Conservation (phyloP, 2,329 filamentous ascomycete species). For the Emergomyces africanus region DNA sequence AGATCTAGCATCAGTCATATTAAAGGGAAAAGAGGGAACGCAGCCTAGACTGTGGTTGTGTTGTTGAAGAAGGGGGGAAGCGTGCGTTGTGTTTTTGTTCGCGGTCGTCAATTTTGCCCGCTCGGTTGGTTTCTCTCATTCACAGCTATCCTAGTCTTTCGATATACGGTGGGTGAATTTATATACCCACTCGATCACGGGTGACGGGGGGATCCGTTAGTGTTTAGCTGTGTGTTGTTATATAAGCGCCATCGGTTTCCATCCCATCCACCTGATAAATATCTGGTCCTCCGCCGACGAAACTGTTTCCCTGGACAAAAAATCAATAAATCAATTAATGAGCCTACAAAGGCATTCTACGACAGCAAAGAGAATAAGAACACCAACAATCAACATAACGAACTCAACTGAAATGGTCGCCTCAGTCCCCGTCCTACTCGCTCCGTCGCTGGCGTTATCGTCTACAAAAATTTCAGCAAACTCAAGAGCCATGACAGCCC, state of each 20-base stretch:
- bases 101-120: no score
- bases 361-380: background rate
- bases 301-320: background rate
- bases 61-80: background rate
- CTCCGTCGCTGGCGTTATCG: background rate
- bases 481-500: constrained; percentile 5
- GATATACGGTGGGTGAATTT: background rate
- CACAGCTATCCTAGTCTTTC: background rate
- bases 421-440: constrained; percentile 9
- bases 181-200: background rate
- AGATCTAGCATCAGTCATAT: background rate
- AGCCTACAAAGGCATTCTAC: background rate
- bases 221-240: background rate
- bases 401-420: constrained; percentile 1
- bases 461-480: background rate
- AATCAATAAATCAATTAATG: background rate
- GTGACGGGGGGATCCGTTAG: background rate
- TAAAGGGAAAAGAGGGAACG: background rate
- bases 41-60: no score
- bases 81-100: background rate
- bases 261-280: background rate
- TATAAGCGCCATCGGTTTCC: background rate
- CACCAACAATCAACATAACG: background rate
- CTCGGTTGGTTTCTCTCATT: background rate
- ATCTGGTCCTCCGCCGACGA: background rate